These are phyloP conservation scores for Saprolegnia parasitica DNA, from an alignment of 352 stramenopile species.

Conservation along the genomic window DNA sequence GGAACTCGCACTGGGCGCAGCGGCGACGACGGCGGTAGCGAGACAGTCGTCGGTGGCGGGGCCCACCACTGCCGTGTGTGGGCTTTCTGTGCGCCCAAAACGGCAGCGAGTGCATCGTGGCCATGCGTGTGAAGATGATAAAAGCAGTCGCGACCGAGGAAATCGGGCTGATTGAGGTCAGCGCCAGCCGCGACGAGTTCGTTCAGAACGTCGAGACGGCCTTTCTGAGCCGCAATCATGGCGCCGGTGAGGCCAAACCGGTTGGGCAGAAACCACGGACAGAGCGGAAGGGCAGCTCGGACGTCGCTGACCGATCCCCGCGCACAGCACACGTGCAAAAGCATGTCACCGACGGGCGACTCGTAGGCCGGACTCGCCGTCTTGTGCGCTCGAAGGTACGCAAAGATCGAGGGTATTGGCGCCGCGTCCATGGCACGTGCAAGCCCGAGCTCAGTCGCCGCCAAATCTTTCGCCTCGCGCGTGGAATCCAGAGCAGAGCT, in stretches of 20 bases:
- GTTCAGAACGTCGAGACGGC: background rate
- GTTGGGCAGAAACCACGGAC: conserved; percentile 14
- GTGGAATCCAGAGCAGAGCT: background rate
- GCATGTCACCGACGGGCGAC: background rate
- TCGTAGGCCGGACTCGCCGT: background rate
- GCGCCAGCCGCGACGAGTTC: background rate
- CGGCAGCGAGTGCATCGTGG: background rate
- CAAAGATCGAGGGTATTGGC: background rate
- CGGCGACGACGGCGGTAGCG: no score
- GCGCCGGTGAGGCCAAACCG: conserved; percentile 3
- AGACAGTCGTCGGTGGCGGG: background rate
- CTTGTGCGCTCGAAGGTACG: background rate
- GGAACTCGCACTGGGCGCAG: no score
- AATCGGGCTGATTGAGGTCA: conserved; percentile 2
- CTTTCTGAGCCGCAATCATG: background rate
- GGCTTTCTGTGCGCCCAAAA: conserved; percentile 5
- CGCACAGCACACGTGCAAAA: conserved; percentile 4
- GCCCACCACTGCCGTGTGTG: conserved; percentile 10
- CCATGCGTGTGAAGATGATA: background rate
- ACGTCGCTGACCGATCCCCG: background rate
- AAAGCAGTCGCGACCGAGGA: conserved; percentile 11
- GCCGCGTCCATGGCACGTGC: background rate
- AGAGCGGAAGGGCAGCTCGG: background rate
- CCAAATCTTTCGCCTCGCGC: background rate
- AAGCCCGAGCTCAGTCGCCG: background rate